Evolutionary conservation across 441 rosid genomes (phyloP).

Genomic region (Arabidopsis lyrata): DNA sequence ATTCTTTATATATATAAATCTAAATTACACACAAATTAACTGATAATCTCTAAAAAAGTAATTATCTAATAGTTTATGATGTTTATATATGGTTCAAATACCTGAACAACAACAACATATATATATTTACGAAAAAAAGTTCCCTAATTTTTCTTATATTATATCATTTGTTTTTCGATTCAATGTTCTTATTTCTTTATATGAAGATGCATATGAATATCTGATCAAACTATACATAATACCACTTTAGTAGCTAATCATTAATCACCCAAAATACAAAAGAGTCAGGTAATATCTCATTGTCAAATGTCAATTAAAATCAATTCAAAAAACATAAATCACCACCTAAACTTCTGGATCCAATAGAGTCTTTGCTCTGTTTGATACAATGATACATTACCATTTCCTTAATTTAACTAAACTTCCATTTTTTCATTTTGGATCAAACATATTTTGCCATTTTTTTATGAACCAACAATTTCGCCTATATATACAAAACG

Average conservation of each 20-base stretch:
- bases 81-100: too few relatives aligned
- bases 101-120: too few relatives aligned
- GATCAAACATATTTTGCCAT: not conserved
- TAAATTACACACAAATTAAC: too few relatives aligned
- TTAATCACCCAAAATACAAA: constrained; percentile 9
- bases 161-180: too few relatives aligned
- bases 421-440: not conserved
- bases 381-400: not conserved
- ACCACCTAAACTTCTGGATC: constrained; percentile 23
- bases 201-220: too few relatives aligned
- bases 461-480: not conserved
- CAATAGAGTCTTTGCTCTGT: not conserved
- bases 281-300: constrained; percentile 26
- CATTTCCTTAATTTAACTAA: not conserved
- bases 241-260: not conserved
- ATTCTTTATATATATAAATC: too few relatives aligned
- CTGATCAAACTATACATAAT: too few relatives aligned
- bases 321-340: constrained; percentile 1
- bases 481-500: constrained; percentile 6
- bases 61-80: too few relatives aligned
- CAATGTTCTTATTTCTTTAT: too few relatives aligned
- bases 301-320: constrained; percentile 34
- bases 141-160: too few relatives aligned
- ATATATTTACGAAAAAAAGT: too few relatives aligned
- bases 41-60: too few relatives aligned